phyloP scores from a whole-genome alignment of 1,284 basidiomycete species.

The Rhodotorula sp. region DNA sequence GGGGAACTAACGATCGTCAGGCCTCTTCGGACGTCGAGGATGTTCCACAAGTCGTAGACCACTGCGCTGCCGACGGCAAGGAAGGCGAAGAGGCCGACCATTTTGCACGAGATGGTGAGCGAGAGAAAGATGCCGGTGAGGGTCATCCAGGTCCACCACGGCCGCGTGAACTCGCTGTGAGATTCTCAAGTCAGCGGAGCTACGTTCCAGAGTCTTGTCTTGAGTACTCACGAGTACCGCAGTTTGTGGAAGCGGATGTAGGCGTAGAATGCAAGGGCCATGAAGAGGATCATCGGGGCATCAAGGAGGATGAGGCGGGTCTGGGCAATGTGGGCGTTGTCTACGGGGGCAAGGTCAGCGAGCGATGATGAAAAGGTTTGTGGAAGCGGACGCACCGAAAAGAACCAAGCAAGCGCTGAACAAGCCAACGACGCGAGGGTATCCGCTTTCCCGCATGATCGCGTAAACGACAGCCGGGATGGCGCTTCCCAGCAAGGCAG shows the following conservation, averaged over 20 bases:
- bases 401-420: slow-evolving; percentile 82
- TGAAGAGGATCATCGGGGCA: slow-evolving; percentile 91
- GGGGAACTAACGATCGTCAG: slow-evolving; percentile 68
- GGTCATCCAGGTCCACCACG: slow-evolving; percentile 95
- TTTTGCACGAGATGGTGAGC: slow-evolving; percentile 95
- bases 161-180: slow-evolving; percentile 71
- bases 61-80: slow-evolving; percentile 86
- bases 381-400: slow-evolving; percentile 63
- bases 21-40: slow-evolving; percentile 82
- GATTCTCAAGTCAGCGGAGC: not conserved
- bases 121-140: slow-evolving; percentile 91
- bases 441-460: slow-evolving; percentile 97
- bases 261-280: slow-evolving; percentile 87
- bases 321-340: slow-evolving; percentile 94
- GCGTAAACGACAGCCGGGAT: slow-evolving; percentile 88
- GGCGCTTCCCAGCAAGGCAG: slow-evolving; percentile 83
- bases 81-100: slow-evolving; percentile 94
- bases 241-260: slow-evolving; percentile 95
- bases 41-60: slow-evolving; percentile 88
- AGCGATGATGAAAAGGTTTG: not conserved
- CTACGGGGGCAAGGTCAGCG: slow-evolving; percentile 53
- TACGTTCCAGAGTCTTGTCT: not conserved
- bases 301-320: slow-evolving; percentile 95
- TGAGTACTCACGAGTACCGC: slow-evolving; percentile 69
- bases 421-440: slow-evolving; percentile 80